Percentiles rank a stretch among this genome's conserved stretches.
Evolutionary conservation across 1,139 yeast genomes (phyloP).

Genomic region (Geotrichum phurueaensis): DNA sequence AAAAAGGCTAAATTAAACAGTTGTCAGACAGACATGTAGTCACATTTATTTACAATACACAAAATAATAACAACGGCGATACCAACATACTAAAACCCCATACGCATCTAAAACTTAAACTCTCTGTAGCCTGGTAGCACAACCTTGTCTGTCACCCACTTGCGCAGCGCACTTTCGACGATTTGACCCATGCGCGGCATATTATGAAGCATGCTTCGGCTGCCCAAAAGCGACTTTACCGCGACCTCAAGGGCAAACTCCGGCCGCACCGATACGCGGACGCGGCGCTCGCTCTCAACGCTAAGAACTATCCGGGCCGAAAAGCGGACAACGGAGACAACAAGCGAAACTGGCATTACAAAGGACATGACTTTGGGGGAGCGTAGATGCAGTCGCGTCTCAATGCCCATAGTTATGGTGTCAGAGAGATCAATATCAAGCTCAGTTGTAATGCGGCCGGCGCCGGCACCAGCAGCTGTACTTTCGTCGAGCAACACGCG

Average conservation of each 20-base stretch:
- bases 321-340: conserved; percentile 85
- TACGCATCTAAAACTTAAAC: not conserved
- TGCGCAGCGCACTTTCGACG: conserved; percentile 72
- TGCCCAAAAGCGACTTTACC: conserved; percentile 81
- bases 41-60: not conserved
- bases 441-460: conserved; percentile 57
- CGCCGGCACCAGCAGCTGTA: conserved; percentile 21
- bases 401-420: conserved; percentile 82
- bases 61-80: not conserved
- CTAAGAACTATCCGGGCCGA: conserved; percentile 66
- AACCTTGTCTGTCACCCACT: conserved; percentile 89
- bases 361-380: conserved; percentile 85
- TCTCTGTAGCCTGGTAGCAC: conserved; percentile 87
- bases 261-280: conserved; percentile 67
- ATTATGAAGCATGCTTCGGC: conserved; percentile 85
- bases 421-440: conserved; percentile 93
- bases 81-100: not conserved
- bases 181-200: conserved; percentile 86
- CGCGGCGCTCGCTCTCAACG: conserved; percentile 49
- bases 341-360: conserved; percentile 64
- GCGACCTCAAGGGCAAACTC: conserved; percentile 86
- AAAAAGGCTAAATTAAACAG: not conserved
- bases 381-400: conserved; percentile 73
- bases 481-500: conserved; percentile 42
- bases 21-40: not conserved